These are phyloP conservation scores for Teratosphaeriaceae sp. DNA, from an alignment of 2,329 filamentous ascomycete species.

Conservation along the genomic window DNA sequence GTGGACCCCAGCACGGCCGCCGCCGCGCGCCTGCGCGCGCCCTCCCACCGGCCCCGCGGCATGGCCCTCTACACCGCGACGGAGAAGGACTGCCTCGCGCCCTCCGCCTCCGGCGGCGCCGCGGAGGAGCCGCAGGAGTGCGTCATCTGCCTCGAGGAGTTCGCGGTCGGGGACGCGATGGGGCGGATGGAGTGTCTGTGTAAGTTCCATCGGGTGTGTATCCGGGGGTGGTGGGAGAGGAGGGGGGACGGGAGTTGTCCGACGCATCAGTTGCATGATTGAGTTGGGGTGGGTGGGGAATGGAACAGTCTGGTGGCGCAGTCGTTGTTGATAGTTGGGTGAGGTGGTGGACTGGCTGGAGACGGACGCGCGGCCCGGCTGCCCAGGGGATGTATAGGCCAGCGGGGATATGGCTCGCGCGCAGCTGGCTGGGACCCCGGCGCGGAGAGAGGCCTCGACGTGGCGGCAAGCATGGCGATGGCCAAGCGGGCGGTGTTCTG, in stretches of 20 bases:
- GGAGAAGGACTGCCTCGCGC: slow-evolving; percentile 58
- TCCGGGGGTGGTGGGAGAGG: slow-evolving; percentile 55
- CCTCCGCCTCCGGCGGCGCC: too few relatives aligned
- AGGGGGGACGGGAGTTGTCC: slow-evolving; percentile 53
- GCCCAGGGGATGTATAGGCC: too few relatives aligned
- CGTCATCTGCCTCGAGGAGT: slow-evolving; percentile 60
- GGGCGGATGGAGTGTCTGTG: slow-evolving; percentile 57
- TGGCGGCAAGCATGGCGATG: too few relatives aligned
- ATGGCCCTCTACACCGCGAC: slow-evolving; percentile 52
- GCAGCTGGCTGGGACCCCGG: too few relatives aligned
- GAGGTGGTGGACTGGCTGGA: too few relatives aligned
- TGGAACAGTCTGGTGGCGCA: not conserved
- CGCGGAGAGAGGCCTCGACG: too few relatives aligned
- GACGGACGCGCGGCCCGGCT: too few relatives aligned
- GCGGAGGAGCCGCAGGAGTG: slow-evolving; percentile 50
- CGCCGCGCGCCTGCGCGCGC: slow-evolving; percentile 13
- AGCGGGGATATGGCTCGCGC: too few relatives aligned
- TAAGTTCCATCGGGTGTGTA: slow-evolving; percentile 57
- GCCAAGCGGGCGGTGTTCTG: too few relatives aligned
- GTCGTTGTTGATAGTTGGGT: not conserved
- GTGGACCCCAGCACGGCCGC: too few relatives aligned
- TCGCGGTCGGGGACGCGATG: slow-evolving; percentile 53
- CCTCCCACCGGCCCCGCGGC: slow-evolving; percentile 29
- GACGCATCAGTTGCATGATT: slow-evolving; percentile 48
- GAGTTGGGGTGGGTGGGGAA: slow-evolving; percentile 19